Evolutionary conservation across 306 rosid species (phyloP), one percentile per base, ranked within the genome.

Genomic region (Pachyrhizus erosus): DNA sequence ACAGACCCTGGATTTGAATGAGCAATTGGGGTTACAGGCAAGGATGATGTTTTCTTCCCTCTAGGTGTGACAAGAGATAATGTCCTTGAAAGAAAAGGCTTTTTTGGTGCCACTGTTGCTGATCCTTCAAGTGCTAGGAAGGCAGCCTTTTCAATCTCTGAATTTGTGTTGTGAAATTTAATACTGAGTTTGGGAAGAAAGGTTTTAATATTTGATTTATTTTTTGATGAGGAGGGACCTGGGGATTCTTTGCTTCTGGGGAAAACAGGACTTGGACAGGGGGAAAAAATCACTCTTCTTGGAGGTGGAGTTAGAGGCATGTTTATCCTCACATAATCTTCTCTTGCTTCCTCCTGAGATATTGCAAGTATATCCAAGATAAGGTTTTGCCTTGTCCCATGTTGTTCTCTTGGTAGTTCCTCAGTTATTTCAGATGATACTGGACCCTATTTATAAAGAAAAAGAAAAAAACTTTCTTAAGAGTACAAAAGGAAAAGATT

Each of bases 131-230:
- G 87, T 42, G 85, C 90, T 64, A 85, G 54, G 48, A 87, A 82
- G 5, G 89, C 91, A 40, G 90, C 91, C 31, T 90, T 93, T 85
- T 86, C 94, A 80, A 88, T 87, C 77, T 89, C 91, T 29, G 84
- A 88, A 73, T 39, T 86, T 23, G 84, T 82, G 84, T 80, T 88
- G 42, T 82, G 73, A 62, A 85, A 70, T 76, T 89, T 90, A 24
- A 89, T 87, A 78, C 90, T 89, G 70, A 87, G 85, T 84, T 87
- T 92, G 17, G 97, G 93, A 70, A 89, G 90, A 80, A 91, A 79
- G 73, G 82, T 67, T 77, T 79, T 87, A 1, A 84, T 60, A 75
- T 70, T 87, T 69, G 90, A 62, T 83, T 85, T 89, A 39, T 33
- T 81, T 83, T 75, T 90, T 1, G 93, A 84, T 0, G 86, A 33